Evolutionary conservation across 1,139 yeast species (phyloP), one percentile per base, ranked within the genome.

Genomic region (Candida pseudoviswanathii): DNA sequence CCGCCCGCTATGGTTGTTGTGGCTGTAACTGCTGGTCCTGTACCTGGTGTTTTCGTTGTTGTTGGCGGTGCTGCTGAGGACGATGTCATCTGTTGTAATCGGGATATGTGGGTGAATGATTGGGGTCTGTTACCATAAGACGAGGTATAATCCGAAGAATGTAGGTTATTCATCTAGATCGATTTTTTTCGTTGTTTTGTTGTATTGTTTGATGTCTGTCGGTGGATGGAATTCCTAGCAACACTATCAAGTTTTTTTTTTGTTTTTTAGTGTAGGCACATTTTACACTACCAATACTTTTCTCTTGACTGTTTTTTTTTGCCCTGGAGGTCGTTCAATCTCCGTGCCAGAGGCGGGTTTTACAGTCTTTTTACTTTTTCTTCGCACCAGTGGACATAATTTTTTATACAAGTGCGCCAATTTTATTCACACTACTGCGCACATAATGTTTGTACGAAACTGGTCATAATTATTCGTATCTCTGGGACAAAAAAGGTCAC

Each of bases 11-110:
- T 30, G 26, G 41, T 16, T 4, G 21, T 25, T 7, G 47, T 16
- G 9, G 5, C 36, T 11, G 38, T 33, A 27, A 6, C 9, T 27
- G 9, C 30, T 16, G 16, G 16, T 6, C 30, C 9, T 27, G 30
- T 27, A 27, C 8, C 30, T 27, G 30, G 9, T 5, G 30, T 8
- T 27, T 5, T 27, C 8, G 30, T 16, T 7, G 9, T 38, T 34
- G 21, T 21, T 34, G 29, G 6, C 48, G 40, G 16, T 44, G 48
- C 21, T 44, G 39, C 7, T 8, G 49, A 42, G 3, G 50, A 45
- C 25, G 51, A 46, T 27, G 47, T 42, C 48, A 49, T 50, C 25
- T 41, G 45, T 3, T 31, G 43, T 10, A 30, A 24, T 31, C 34
- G 33, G 21, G 43, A 10, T 30, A 30, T 21, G 9, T 41, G 36